These are phyloP conservation scores for Bidens hawaiensis DNA, from an alignment of 140 eudicot genomes.

Conservation along the genomic window DNA sequence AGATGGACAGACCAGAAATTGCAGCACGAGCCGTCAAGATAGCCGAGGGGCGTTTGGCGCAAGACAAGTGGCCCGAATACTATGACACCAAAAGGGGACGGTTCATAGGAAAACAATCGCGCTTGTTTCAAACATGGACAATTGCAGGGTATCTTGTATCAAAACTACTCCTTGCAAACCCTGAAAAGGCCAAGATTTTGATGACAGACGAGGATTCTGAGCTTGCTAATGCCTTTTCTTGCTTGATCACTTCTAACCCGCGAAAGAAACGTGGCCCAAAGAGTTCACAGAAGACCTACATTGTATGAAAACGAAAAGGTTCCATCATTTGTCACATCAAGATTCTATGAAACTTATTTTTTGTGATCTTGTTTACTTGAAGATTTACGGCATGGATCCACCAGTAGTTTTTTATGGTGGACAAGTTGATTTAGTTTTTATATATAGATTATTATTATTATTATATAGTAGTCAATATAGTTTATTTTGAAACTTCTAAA, in stretches of 20 bases:
- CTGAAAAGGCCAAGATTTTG: slow-evolving; percentile 49
- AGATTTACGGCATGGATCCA: neutral
- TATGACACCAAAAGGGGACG: slow-evolving; percentile 68
- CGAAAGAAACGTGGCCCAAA: slow-evolving; percentile 65
- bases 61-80: slow-evolving; percentile 85
- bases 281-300: slow-evolving; percentile 44
- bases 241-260: slow-evolving; percentile 52
- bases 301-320: slow-evolving; percentile 33
- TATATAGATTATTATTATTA: slow-evolving; percentile 15
- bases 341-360: neutral
- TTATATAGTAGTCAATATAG: slow-evolving; percentile 8
- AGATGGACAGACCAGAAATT: slow-evolving; percentile 66
- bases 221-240: slow-evolving; percentile 52
- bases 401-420: slow-evolving; percentile 1
- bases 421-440: neutral
- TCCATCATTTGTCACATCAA: neutral
- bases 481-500: neutral
- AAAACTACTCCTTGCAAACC: slow-evolving; percentile 58
- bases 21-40: slow-evolving; percentile 57
- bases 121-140: slow-evolving; percentile 68
- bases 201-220: slow-evolving; percentile 56
- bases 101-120: slow-evolving; percentile 68
- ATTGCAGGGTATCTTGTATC: slow-evolving; percentile 77
- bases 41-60: slow-evolving; percentile 59
- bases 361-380: neutral